Base-by-base conservation (phyloP, 148 eudicot species). In the Polygonum aviculare region DNA sequence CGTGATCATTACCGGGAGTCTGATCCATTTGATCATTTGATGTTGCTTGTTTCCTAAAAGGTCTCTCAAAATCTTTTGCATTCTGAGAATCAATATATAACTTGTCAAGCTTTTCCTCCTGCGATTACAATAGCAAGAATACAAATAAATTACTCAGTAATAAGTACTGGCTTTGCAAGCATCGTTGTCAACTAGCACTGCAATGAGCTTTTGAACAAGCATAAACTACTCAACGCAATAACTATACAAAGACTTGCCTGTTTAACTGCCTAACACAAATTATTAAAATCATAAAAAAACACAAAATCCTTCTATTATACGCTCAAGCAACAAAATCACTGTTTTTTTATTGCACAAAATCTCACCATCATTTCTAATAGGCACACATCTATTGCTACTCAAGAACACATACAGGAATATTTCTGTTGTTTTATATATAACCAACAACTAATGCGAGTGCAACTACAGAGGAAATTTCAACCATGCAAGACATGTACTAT, bases 41-140 rank as follows among this genome's bases (percentile, higher is more conserved):
- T 78, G 83, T 85, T 44, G 81, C 65, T 65, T 86, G 85, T 14
- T 90, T 48, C 79, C 83, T 91, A 63, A 87, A 88, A 38, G 94
- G 90, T 82, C 98, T 94, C 85, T 89, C 96, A 79, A 86, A 90
- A 76, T 90, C 97, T 81, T 88, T 88, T 70, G 90, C 97, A 78
- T 88, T 86, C 47, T 75, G 84, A 7, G 98, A 89, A 83, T 94
- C 98, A 73, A 92, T 88, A 15, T 69, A 81, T 75, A 94, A 79
- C 69, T 94, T 89, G 57, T 82, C 83, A 36, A 92, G 84, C 74
- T 94, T 92, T 78, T 92, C 87, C 52, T 90, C 96, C 98, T 92
- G 90, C 69, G 70, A 78, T 59, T 35, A 63, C 18, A 63, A 35
- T 63, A 33, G 8, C 33, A 57, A 31, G 33, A 22, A 6, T 3